A percentile compares a stretch with the other conserved stretches of the same genome.
Conservation (phyloP, 345 rosid genomes). For the Populus pruinosa region DNA sequence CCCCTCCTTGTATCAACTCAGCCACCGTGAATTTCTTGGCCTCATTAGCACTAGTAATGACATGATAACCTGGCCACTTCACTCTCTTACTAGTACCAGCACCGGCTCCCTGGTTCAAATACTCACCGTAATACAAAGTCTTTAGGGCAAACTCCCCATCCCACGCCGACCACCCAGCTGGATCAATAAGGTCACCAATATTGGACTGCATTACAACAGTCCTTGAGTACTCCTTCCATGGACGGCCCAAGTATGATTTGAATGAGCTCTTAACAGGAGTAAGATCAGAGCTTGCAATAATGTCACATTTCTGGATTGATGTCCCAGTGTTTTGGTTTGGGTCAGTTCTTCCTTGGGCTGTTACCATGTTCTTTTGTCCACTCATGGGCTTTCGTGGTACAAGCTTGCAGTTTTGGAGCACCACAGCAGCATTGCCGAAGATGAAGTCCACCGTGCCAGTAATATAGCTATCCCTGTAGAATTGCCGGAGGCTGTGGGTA, state of each 20-base stretch:
- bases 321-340: constrained; percentile 22
- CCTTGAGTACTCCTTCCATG: constrained; percentile 23
- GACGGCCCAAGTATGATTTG: constrained; percentile 14
- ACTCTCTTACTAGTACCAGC: constrained; percentile 20
- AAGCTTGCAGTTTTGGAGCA: constrained; percentile 9
- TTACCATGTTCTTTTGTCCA: constrained; percentile 12
- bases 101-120: constrained; percentile 22
- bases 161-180: constrained; percentile 20
- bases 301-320: constrained; percentile 11
- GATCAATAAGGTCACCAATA: constrained; percentile 9
- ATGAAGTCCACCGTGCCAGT: constrained; percentile 13
- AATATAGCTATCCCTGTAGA: constrained; percentile 10
- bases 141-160: constrained; percentile 11
- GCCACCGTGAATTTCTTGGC: constrained; percentile 26
- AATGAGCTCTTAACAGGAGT: constrained; percentile 7
- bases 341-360: constrained; percentile 22
- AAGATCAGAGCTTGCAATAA: constrained; percentile 11
- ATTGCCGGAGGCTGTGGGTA: constrained; percentile 9
- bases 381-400: constrained; percentile 18
- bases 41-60: constrained; percentile 8
- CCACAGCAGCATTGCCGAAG: constrained; percentile 19
- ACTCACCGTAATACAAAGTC: constrained; percentile 24
- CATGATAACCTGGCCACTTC: constrained; percentile 16
- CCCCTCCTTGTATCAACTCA: constrained; percentile 18
- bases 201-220: constrained; percentile 18